Evolutionary conservation across 371 early-diverging fungal species (phyloP).

Genomic region (Rhizopus arrhizus): DNA sequence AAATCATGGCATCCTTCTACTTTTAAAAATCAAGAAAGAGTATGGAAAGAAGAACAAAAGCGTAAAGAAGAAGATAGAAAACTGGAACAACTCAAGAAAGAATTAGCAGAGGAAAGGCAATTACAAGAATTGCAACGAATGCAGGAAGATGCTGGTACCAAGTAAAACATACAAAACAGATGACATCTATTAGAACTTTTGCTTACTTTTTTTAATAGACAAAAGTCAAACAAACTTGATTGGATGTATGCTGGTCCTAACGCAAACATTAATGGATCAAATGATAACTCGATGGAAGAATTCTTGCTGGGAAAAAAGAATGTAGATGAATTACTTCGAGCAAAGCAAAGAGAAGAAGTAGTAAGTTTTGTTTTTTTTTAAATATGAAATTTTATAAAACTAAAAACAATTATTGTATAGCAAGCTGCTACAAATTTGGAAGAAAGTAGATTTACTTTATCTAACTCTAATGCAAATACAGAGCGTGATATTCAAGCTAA

Average conservation of each 20-base stretch:
- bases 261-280: constrained; percentile 51
- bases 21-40: constrained; percentile 85
- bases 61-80: constrained; percentile 85
- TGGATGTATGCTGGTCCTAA: constrained; percentile 94
- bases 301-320: constrained; percentile 88
- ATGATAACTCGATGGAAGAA: constrained; percentile 78
- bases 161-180: constrained; percentile 30
- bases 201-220: constrained; percentile 37
- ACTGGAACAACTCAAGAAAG: constrained; percentile 88
- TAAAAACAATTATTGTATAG: constrained; percentile 2
- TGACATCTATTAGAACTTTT: background rate
- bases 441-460: constrained; percentile 39
- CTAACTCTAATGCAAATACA: constrained; percentile 73
- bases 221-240: constrained; percentile 78
- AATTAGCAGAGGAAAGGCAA: constrained; percentile 88
- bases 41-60: constrained; percentile 88
- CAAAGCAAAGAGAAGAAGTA: constrained; percentile 49
- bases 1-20: constrained; percentile 97
- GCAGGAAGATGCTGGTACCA: constrained; percentile 76
- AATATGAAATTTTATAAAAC: background rate
- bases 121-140: constrained; percentile 82
- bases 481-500: constrained; percentile 83
- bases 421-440: constrained; percentile 23
- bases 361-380: constrained; percentile 28
- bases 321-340: constrained; percentile 71